Percentiles rank a stretch among this genome's conserved stretches.
These are phyloP conservation scores for Thelonectria blattea DNA, from an alignment of 2,329 filamentous ascomycete species.

Conservation along the genomic window DNA sequence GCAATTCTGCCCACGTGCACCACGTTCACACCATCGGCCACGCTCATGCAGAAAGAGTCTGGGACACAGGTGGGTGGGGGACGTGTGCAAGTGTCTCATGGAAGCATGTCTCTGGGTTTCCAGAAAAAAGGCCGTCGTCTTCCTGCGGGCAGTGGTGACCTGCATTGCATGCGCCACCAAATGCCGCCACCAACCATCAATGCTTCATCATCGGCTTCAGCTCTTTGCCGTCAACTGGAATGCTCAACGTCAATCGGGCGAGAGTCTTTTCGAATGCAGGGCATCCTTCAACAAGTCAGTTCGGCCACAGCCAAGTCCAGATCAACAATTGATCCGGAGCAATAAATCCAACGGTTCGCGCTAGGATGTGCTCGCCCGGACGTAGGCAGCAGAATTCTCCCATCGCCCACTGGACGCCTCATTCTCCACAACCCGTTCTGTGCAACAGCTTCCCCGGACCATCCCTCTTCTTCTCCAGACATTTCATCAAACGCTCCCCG, in stretches of 20 bases:
- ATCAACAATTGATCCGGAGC: background rate
- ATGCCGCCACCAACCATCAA: slow-evolving; percentile 17
- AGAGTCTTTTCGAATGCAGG: background rate
- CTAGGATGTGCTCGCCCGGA: too few relatives aligned
- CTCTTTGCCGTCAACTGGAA: background rate
- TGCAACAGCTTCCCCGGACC: slow-evolving; percentile 20
- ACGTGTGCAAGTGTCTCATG: background rate
- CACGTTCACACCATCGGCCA: background rate
- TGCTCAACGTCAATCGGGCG: background rate
- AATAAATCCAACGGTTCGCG: slow-evolving; percentile 5
- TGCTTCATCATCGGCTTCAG: slow-evolving; percentile 19
- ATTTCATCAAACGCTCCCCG: slow-evolving; percentile 21
- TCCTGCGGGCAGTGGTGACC: slow-evolving; percentile 12
- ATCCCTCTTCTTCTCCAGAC: slow-evolving; percentile 15
- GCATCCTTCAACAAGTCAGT: background rate
- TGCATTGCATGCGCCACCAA: slow-evolving; percentile 4
- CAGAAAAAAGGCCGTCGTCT: background rate
- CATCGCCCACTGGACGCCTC: slow-evolving; percentile 12
- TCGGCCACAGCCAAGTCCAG: background rate
- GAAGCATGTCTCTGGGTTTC: slow-evolving; percentile 3
- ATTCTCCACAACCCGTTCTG: slow-evolving; percentile 3
- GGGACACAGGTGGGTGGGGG: background rate
- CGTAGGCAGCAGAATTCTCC: slow-evolving; percentile 23
- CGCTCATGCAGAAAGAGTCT: background rate
- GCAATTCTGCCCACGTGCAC: background rate